Evolutionary conservation across 352 stramenopile species (phyloP), one percentile per base, ranked within the genome.

Genomic region (Phytophthora sp.): DNA sequence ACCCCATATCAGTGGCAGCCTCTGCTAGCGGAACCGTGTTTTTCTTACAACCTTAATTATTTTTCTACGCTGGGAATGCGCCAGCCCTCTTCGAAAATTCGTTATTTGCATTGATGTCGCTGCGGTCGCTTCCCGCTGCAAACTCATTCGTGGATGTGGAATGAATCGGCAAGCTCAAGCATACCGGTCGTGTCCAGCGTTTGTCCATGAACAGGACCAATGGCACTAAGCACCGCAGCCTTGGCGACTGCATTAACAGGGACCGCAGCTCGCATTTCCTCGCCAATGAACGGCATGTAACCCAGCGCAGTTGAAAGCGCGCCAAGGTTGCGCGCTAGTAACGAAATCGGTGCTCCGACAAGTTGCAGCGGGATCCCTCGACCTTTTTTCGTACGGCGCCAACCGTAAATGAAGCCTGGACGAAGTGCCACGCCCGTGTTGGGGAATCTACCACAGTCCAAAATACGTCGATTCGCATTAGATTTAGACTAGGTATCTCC

Each of bases 381-480:
- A 64, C 73, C 82, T 41, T 86, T 85, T 21, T 84, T 84, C 8
- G 84, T 76, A 42, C 80, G 84, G 33, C 89, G 78, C 66, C 76
- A 79, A 20, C 91, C 91, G 57, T 96, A 98, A 46, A 98, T 95
- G 74, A 98, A 97, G 24, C 91, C 91, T 20, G 90, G 90, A 35
- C 90, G 82, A 27, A 97, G 68, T 39, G 85, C 90, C 1, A 97
- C 88, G 8, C 93, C 88, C 0, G 82, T 88, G 2, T 70, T 68
- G 15, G 90, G 89, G 62, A 95, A 98, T 33, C 70, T 57, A 29
- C 9, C 7, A 12, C 38, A 38, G 51, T n/a, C 18, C 7, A 44
- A 42, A 27, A 53, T 29, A 58, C 18, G 26, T 12, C n/a, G 3
- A 16, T 52, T 45, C 57, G 35, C 20, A 53, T 8, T 9, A 59